A percentile compares a stretch with the other conserved stretches of the same genome.
Evolutionary conservation across 2,329 filamentous ascomycete species (phyloP).

Genomic region (Phyllosticta ampelicida): DNA sequence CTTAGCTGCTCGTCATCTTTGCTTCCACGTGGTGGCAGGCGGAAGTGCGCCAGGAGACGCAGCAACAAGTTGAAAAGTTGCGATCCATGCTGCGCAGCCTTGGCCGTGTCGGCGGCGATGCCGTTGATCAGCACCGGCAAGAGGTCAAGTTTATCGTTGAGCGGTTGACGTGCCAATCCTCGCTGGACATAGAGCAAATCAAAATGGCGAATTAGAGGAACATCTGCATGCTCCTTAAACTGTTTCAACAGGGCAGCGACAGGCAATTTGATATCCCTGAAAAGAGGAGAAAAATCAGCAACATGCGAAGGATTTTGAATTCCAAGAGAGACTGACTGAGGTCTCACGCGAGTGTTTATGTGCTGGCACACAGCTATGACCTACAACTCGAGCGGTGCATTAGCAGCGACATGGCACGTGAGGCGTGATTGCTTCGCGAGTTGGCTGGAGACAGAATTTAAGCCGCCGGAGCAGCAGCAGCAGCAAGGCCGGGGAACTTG

Average conservation of each 20-base stretch:
- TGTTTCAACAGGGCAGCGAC: constrained; percentile 78
- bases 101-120: constrained; percentile 49
- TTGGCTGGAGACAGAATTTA: neutral
- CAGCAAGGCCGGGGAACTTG: neutral
- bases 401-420: constrained; percentile 17
- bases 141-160: constrained; percentile 56
- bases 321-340: constrained; percentile 31
- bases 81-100: constrained; percentile 45
- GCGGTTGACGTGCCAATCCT: constrained; percentile 53
- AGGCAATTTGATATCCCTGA: constrained; percentile 59
- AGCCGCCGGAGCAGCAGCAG: neutral
- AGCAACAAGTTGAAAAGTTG: constrained; percentile 76
- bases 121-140: constrained; percentile 60
- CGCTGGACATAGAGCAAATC: constrained; percentile 85
- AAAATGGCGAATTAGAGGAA: constrained; percentile 71
- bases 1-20: constrained; percentile 65
- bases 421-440: neutral
- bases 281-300: constrained; percentile 11
- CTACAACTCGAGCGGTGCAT: constrained; percentile 23
- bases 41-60: constrained; percentile 59
- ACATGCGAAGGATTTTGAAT: neutral
- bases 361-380: constrained; percentile 62
- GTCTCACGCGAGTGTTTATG: constrained; percentile 54
- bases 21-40: constrained; percentile 64
- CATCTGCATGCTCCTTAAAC: constrained; percentile 64